Evolutionary conservation across 78 protist genomes (phyloP), one percentile per base, ranked within the genome.

Genomic region (Isochrysis galbana): DNA sequence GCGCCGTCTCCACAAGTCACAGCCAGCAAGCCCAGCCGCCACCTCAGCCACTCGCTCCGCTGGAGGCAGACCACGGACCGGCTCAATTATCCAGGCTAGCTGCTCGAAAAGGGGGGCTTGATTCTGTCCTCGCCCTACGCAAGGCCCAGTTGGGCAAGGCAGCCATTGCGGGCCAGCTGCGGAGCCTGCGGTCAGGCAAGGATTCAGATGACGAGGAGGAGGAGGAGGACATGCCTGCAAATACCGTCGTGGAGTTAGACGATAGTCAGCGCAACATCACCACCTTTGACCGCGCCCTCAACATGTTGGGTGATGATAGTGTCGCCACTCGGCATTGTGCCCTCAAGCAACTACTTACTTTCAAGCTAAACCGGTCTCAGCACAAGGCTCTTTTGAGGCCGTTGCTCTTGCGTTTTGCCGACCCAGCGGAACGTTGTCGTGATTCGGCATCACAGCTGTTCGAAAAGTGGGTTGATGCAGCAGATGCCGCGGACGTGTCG

Each of bases 371-470:
- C n/a, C 41, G 44, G 34, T 46, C 39, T 21, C 21, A 44, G 21
- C 25, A 0, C 26, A 41, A 44, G 55, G 11, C 32, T 36, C 48
- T 80, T 34, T 22, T 80, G 14, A 46, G 88, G 26, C 88, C 88
- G 36, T 54, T 80, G 55, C 88, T 80, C 29, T 54, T 80, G 11
- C 88, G 88, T 54, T 44, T 80, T 54, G 88, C 88, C 88, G 88
- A 80, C 88, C 39, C 48, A 7, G 0, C 55, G 26, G 88, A 80
- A 38, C 25, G n/a, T 2, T 41, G 48, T 38, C 88, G 88, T 54
- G 88, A 44, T 17, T 5, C 2, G 0, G 88, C 88, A 2, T n/a
- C 23, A 5, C 21, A 10, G 29, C 4, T 80, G 32, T 22, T 44
- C 39, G 36, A 3, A 11, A 2, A 1, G 34, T 44, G 51, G 88